Evolutionary conservation across 2,329 filamentous ascomycete species (phyloP), one percentile per base, ranked within the genome.

Genomic region (Raffaelea ambrosiae): DNA sequence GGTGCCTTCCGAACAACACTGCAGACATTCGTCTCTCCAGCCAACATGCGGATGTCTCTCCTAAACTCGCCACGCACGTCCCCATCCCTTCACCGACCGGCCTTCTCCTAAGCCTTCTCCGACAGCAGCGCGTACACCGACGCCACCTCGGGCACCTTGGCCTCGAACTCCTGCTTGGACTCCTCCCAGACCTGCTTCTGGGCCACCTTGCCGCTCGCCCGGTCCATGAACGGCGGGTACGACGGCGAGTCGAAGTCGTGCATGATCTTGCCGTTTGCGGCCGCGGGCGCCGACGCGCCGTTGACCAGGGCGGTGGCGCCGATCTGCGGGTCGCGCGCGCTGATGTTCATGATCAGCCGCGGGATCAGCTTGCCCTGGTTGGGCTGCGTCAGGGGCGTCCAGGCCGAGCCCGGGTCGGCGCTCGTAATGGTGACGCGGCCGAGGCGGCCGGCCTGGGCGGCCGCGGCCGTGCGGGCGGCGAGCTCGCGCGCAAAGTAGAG

Each of bases 401-500:
- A 66, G 5, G 64, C 63, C 0, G 64, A 65, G 0, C 64, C 64
- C 1, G 64, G 64, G 38, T 66, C 64, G 3, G 63, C 64, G 51
- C 64, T 66, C 52, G 64, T 66, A 52, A 66, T 59, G 5, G 63
- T 66, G 8, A 66, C 59, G 11, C 55, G 62, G 18, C 8, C 19
- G 13, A 44, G 14, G 42, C 33, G 54, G n/a, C 49, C 53, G 22
- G 56, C 58, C n/a, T 39, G 14, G 19, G 31, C 26, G 1, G 46
- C 33, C 9, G 47, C 46, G 11, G 54, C 54, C 3, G 51, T 44
- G 18, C 62, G 56, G 4, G 55, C 48, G 5, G 64, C 63, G 3
- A 66, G 59, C 54, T 66, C 64, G 18, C 63, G 63, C 7, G 61
- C 54, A 51, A 64, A 66, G 54, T 65, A 66, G 23, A 66, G 61